Evolutionary conservation across 768 basidiomycete species (phyloP).

Genomic region (Amanita inopinata): DNA sequence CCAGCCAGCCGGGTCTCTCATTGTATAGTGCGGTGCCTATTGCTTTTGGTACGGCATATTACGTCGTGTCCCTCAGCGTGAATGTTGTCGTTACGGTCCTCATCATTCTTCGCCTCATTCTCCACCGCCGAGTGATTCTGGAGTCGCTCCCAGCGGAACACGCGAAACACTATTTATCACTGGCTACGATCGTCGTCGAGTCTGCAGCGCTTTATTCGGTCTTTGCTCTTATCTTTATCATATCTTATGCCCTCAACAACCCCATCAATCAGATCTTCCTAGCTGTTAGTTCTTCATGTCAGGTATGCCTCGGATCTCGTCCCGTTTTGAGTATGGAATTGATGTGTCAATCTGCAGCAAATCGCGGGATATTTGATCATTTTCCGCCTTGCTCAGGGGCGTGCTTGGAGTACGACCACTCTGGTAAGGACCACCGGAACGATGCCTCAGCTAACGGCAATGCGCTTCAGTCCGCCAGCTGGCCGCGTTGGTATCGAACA

Average conservation of each 20-base stretch:
- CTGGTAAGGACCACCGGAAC: background rate
- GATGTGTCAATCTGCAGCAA: constrained; percentile 23
- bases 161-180: constrained; percentile 20
- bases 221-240: constrained; percentile 29
- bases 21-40: constrained; percentile 26
- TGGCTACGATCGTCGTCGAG: constrained; percentile 26
- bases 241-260: constrained; percentile 29
- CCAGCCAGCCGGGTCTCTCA: constrained; percentile 30
- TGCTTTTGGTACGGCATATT: constrained; percentile 23
- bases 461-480: background rate
- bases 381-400: constrained; percentile 34
- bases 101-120: constrained; percentile 20
- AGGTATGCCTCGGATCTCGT: constrained; percentile 18
- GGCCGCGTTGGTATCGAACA: background rate
- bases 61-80: constrained; percentile 22
- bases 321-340: background rate
- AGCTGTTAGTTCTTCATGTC: constrained; percentile 22
- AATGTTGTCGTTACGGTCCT: constrained; percentile 31
- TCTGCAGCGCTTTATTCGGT: constrained; percentile 35
- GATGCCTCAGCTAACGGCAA: constrained; percentile 3
- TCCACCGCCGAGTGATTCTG: constrained; percentile 19
- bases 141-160: constrained; percentile 23
- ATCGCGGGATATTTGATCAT: constrained; percentile 39
- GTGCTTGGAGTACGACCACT: constrained; percentile 25
- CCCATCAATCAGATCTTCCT: constrained; percentile 33